Percentiles rank a stretch among this genome's conserved stretches.
phyloP scores from a whole-genome alignment of 2,329 filamentous ascomycete species.

The Sporothrix pseudoabietina region DNA sequence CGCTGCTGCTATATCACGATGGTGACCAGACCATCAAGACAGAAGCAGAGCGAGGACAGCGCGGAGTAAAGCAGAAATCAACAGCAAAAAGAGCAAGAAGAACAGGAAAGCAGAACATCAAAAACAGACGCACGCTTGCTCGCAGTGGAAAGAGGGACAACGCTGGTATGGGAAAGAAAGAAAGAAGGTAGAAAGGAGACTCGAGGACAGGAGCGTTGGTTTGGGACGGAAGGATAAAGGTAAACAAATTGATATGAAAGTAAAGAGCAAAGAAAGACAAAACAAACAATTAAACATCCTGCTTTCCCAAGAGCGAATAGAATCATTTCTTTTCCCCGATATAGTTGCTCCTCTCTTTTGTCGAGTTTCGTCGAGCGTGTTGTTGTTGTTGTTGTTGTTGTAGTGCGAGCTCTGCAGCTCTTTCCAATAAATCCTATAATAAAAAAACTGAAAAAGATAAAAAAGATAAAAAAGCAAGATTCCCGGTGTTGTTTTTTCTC shows the following conservation, averaged over 20 bases:
- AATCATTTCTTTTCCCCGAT: background rate
- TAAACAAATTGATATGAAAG: background rate
- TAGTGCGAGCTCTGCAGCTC: slow-evolving; percentile 17
- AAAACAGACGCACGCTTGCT: slow-evolving; percentile 12
- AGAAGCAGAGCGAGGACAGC: background rate
- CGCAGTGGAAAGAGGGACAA: background rate
- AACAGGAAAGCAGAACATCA: background rate
- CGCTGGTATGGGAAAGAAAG: background rate
- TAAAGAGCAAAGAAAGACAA: background rate
- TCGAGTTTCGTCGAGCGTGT: background rate
- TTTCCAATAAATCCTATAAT: slow-evolving; percentile 16
- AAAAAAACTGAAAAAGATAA: background rate
- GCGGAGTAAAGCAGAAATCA: background rate
- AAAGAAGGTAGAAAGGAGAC: background rate
- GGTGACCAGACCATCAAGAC: slow-evolving; percentile 30
- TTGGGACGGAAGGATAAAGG: background rate
- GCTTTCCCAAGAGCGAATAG: background rate
- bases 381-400: background rate
- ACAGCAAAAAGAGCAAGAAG: background rate
- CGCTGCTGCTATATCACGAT: background rate
- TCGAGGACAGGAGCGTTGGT: background rate
- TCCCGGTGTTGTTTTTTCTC: background rate
- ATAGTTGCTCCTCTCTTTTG: background rate
- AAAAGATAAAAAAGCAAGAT: background rate
- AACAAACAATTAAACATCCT: background rate